Base-by-base conservation (phyloP, 805 yeast genomes). In the Clavispora vitiphila region DNA sequence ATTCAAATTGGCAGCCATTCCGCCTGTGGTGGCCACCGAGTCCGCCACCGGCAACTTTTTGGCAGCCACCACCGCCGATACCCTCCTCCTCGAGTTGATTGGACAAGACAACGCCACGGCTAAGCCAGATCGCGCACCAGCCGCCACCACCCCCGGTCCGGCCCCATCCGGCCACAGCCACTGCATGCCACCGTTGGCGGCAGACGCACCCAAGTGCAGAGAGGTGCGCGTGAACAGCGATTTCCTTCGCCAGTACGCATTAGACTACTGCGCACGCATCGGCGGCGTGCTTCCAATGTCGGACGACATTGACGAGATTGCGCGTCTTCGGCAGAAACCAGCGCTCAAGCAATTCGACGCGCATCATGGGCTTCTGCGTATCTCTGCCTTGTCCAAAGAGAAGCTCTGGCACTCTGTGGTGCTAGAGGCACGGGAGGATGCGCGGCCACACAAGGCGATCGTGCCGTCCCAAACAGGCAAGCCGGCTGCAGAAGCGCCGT, bases 381-480 rank as follows among this genome's bases (percentile, higher is more conserved):
- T 46, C 20, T 41, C 49, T 9, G 45, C 40, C 11, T 36, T 50
- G 38, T 47, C 55, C 5, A 35, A 46, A 24, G 56, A 50, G n/a
- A 48, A 46, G 36, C 42, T 50, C 22, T 47, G 53, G 51, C 43
- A 42, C 34, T 31, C 42, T 10, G 80, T 79, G 12, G 65, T 79
- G 5, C 54, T 80, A 24, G 71, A 74, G 4, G 81, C 83, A 19
- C 61, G 83, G 34, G 43, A 47, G 1, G 85, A 78, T 48, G 44
- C 51, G 1, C 44, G 54, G 8, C 69, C 67, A 1, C 19, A 35
- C 7, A 20, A 30, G 11, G 29, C 41, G 18, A 52, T 65, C 10
- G 57, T 60, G 43, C 41, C 47, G 34, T 42, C 48, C n/a, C 22
- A 40, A 16, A 61, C 59, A 44, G 59, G 61, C 34, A 47, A 50